A percentile compares a stretch with the other conserved stretches of the same genome.
Evolutionary conservation across 2,329 filamentous ascomycete genomes (phyloP).

Genomic region (Penicillium sclerotigenum): DNA sequence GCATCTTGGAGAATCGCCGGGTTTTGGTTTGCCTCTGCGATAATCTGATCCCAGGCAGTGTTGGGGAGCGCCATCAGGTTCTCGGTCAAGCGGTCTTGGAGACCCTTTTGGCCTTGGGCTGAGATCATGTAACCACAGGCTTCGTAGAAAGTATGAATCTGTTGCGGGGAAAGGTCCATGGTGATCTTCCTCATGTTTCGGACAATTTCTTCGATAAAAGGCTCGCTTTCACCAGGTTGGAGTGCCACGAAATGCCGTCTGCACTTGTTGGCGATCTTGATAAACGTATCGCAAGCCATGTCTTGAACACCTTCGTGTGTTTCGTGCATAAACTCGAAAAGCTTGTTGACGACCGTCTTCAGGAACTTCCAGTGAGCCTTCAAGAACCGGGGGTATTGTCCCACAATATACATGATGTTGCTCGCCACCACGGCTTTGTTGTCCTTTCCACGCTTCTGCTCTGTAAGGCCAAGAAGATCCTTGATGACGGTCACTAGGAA

Average conservation of each 20-base stretch:
- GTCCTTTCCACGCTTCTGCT: slow-evolving; percentile 99
- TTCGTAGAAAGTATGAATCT: slow-evolving; percentile 98
- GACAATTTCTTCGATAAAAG: slow-evolving; percentile 98
- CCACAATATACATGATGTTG: slow-evolving; percentile 99
- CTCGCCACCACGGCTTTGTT: slow-evolving; percentile 99
- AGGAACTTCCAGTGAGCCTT: slow-evolving; percentile 99
- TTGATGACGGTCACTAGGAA: slow-evolving; percentile 99
- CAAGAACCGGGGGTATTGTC: slow-evolving; percentile 94
- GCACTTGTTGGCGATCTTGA: slow-evolving; percentile 98
- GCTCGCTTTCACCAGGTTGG: slow-evolving; percentile 88
- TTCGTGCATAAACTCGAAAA: slow-evolving; percentile 99
- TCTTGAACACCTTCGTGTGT: slow-evolving; percentile 99
- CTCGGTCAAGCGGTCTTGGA: slow-evolving; percentile 85
- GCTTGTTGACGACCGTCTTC: slow-evolving; percentile 98
- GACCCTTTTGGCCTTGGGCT: slow-evolving; percentile 89
- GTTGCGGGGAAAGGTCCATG: slow-evolving; percentile 88
- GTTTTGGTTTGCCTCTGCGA: slow-evolving; percentile 78
- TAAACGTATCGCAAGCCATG: slow-evolving; percentile 99
- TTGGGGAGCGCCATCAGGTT: slow-evolving; percentile 95
- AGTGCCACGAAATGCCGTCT: slow-evolving; percentile 94
- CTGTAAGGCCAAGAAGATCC: slow-evolving; percentile 89
- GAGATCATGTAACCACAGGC: slow-evolving; percentile 99
- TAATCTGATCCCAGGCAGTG: slow-evolving; percentile 91
- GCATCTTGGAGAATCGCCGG: slow-evolving; percentile 83
- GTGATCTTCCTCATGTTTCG: slow-evolving; percentile 94